phyloP scores from a whole-genome alignment of 202 grass and related monocot genomes.

The Hordeum pubiflorum region DNA sequence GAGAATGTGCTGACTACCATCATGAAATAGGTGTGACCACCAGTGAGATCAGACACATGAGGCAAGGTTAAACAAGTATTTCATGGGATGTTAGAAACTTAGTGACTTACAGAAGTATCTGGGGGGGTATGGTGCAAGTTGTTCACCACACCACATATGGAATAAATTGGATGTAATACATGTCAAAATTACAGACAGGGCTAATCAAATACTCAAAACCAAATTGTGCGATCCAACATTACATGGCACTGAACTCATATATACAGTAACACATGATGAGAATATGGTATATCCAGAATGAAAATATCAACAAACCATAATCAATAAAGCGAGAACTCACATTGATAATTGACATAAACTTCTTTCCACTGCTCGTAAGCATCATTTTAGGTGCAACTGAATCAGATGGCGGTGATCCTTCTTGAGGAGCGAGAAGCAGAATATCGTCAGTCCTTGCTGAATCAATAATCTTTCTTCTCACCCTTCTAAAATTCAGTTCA shows the following conservation, averaged over 20 bases:
- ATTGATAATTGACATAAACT: conserved; percentile 77
- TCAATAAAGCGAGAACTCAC: conserved; percentile 42
- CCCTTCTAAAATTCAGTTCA: conserved; percentile 88
- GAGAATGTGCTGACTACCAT: conserved; percentile 7
- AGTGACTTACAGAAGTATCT: background rate
- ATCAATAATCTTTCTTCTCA: conserved; percentile 64
- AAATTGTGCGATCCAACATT: background rate
- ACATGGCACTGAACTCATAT: conserved; percentile 4
- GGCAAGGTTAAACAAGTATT: background rate
- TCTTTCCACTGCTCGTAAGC: conserved; percentile 75
- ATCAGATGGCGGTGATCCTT: conserved; percentile 45
- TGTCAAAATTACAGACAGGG: background rate
- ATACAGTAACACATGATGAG: background rate
- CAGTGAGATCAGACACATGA: background rate
- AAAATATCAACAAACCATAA: conserved; percentile 20
- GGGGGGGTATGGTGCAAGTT: background rate
- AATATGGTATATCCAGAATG: conserved; percentile 16
- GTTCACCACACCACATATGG: background rate
- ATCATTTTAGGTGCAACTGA: conserved; percentile 50
- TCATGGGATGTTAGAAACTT: background rate
- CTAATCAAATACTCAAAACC: background rate
- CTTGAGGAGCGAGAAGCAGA: conserved; percentile 41
- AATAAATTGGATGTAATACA: conserved; percentile 6
- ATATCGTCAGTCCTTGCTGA: conserved; percentile 58
- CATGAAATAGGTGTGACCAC: background rate